A percentile compares a stretch with the other conserved stretches of the same genome.
These are phyloP conservation scores for Orbilia javanica DNA, from an alignment of 2,329 filamentous ascomycete genomes.

Conservation along the genomic window DNA sequence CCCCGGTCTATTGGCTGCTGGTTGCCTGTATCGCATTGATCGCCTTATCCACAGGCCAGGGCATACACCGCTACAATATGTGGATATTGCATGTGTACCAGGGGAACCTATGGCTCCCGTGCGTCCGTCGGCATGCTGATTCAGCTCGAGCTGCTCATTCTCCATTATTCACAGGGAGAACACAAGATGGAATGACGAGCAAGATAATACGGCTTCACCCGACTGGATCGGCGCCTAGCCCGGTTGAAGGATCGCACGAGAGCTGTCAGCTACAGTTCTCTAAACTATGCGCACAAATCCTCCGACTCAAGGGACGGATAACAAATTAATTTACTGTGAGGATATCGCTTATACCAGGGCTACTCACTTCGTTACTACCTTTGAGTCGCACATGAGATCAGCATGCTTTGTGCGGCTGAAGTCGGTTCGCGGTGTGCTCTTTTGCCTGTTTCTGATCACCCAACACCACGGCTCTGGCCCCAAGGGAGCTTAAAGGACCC, in stretches of 20 bases:
- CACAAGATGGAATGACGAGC: conserved; percentile 11
- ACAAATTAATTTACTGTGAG: conserved; percentile 50
- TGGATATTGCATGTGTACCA: conserved; percentile 26
- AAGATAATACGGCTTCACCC: conserved; percentile 50
- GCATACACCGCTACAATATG: conserved; percentile 16
- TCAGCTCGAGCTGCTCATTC: conserved; percentile 46
- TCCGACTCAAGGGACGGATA: conserved; percentile 25
- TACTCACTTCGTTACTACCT: neutral
- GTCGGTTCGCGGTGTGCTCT: conserved; percentile 39
- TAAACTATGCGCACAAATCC: conserved; percentile 26
- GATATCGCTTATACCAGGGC: conserved; percentile 37
- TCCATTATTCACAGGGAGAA: conserved; percentile 21
- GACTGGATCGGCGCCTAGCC: conserved; percentile 33
- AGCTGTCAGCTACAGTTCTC: conserved; percentile 51
- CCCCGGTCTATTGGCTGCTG: conserved; percentile 39
- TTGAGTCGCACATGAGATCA: conserved; percentile 56
- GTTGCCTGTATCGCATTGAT: conserved; percentile 40
- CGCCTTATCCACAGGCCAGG: conserved; percentile 34
- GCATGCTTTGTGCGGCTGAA: conserved; percentile 57
- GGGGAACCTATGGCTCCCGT: conserved; percentile 48
- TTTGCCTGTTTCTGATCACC: conserved; percentile 52
- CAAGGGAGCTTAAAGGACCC: conserved; percentile 26
- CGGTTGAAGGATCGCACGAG: conserved; percentile 45
- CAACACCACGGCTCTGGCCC: conserved; percentile 57
- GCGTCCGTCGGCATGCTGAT: conserved; percentile 38